Percentiles rank a stretch among this genome's conserved stretches.
Conservation (phyloP, 495 filamentous ascomycete species). For the Penicillium maclennaniae region DNA sequence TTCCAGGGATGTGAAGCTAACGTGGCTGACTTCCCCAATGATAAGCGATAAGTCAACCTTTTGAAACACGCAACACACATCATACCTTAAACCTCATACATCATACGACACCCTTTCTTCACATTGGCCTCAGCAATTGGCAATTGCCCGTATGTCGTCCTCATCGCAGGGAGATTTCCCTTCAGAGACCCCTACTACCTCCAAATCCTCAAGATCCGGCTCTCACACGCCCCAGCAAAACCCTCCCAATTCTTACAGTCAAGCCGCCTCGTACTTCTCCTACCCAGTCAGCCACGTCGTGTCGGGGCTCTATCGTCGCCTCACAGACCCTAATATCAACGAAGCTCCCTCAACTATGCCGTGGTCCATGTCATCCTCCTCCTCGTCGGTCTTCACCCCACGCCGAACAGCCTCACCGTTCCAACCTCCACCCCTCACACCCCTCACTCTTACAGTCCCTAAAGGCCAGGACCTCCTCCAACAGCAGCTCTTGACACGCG, state of each 20-base stretch:
- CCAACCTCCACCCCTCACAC: constrained; percentile 57
- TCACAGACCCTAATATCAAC: constrained; percentile 41
- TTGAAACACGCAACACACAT: background rate
- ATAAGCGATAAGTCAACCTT: constrained; percentile 15
- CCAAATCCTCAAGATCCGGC: constrained; percentile 30
- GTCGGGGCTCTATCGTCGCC: constrained; percentile 49
- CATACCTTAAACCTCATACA: background rate
- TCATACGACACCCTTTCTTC: background rate
- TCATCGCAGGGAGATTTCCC: constrained; percentile 22
- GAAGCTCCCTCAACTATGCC: constrained; percentile 27
- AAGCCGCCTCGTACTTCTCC: constrained; percentile 48
- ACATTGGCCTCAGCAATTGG: constrained; percentile 14
- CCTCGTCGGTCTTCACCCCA: constrained; percentile 43
- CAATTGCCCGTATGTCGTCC: constrained; percentile 28
- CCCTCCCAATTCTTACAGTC: constrained; percentile 19
- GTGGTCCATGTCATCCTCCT: constrained; percentile 23
- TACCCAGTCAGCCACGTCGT: constrained; percentile 54
- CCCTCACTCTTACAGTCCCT: constrained; percentile 43
- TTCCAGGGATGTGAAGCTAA: background rate
- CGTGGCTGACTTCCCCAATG: constrained; percentile 1
- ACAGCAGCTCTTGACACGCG: constrained; percentile 58
- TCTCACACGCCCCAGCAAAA: constrained; percentile 32
- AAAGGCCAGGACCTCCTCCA: constrained; percentile 31
- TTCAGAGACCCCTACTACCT: constrained; percentile 17
- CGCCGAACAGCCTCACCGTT: constrained; percentile 55